Percentiles rank a stretch among this genome's conserved stretches.
phyloP scores from a whole-genome alignment of 352 stramenopile genomes.

The Globisporangium heterothallicum region DNA sequence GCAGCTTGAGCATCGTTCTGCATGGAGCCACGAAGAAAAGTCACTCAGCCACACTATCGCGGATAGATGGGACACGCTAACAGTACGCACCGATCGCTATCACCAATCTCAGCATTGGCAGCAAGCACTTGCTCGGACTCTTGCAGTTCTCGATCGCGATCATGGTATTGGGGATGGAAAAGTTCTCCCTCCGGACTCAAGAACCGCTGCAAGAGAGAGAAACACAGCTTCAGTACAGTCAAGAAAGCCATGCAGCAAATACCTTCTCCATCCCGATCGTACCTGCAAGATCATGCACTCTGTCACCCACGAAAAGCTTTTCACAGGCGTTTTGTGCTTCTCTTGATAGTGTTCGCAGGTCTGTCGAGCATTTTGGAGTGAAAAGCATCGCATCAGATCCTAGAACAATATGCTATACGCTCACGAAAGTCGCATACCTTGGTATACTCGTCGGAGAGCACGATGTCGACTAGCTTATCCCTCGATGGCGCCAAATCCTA shows the following conservation, averaged over 20 bases:
- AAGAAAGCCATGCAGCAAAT: no score
- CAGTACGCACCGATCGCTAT: conserved; percentile 44
- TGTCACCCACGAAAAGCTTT: conserved; percentile 74
- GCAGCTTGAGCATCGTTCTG: conserved; percentile 47
- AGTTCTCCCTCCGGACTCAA: conserved; percentile 27
- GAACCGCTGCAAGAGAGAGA: conserved; percentile 31
- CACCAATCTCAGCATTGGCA: conserved; percentile 47
- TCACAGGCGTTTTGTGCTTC: conserved; percentile 34
- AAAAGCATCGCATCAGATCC: background rate
- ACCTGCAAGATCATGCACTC: conserved; percentile 82
- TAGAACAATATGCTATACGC: no score
- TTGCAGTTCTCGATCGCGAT: conserved; percentile 8
- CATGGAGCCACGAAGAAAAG: background rate
- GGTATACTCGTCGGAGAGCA: conserved; percentile 67
- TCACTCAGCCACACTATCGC: background rate
- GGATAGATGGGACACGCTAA: background rate
- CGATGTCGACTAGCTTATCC: conserved; percentile 42
- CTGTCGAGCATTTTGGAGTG: conserved; percentile 27
- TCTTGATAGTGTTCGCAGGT: conserved; percentile 45
- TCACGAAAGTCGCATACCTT: conserved; percentile 42
- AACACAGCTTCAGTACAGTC: background rate
- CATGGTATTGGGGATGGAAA: conserved; percentile 39
- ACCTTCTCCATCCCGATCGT: no score
- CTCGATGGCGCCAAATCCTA: conserved; percentile 46
- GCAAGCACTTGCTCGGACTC: conserved; percentile 27